These are phyloP conservation scores for Trichoderma pleuroti DNA, from an alignment of 2,329 filamentous ascomycete species.

Conservation along the genomic window DNA sequence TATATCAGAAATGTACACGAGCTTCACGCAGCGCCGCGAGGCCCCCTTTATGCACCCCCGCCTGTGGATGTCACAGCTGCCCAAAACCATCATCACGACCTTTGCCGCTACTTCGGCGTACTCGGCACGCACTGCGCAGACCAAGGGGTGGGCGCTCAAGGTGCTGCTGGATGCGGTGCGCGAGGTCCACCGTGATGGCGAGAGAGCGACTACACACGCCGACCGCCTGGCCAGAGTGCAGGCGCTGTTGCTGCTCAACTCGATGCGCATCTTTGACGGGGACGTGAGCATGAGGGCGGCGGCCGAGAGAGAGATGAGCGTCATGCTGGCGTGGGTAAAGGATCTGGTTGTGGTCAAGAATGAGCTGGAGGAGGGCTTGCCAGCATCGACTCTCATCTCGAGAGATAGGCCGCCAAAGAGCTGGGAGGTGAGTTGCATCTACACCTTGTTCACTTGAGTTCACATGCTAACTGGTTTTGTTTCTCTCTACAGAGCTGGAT, in stretches of 20 bases:
- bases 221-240: constrained; percentile 44
- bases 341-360: constrained; percentile 34
- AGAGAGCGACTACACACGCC: constrained; percentile 29
- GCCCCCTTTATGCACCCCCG: constrained; percentile 43
- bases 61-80: constrained; percentile 40
- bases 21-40: constrained; percentile 35
- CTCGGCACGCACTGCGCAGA: constrained; percentile 35
- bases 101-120: constrained; percentile 42
- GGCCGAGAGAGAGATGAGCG: constrained; percentile 38
- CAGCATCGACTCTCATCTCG: constrained; percentile 22
- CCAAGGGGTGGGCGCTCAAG: constrained; percentile 39
- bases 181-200: constrained; percentile 36
- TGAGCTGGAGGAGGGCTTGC: constrained; percentile 33
- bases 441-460: background rate
- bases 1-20: constrained; percentile 33
- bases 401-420: constrained; percentile 36
- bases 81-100: constrained; percentile 38
- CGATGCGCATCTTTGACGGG: constrained; percentile 43
- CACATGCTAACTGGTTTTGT: background rate
- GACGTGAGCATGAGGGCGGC: constrained; percentile 40
- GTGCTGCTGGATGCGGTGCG: constrained; percentile 37
- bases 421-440: constrained; percentile 38
- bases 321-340: constrained; percentile 37
- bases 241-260: constrained; percentile 40
- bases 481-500: constrained; percentile 35